Evolutionary conservation across 768 basidiomycete species (phyloP), one percentile per base, ranked within the genome.

Genomic region (Pleurotus sapidus): DNA sequence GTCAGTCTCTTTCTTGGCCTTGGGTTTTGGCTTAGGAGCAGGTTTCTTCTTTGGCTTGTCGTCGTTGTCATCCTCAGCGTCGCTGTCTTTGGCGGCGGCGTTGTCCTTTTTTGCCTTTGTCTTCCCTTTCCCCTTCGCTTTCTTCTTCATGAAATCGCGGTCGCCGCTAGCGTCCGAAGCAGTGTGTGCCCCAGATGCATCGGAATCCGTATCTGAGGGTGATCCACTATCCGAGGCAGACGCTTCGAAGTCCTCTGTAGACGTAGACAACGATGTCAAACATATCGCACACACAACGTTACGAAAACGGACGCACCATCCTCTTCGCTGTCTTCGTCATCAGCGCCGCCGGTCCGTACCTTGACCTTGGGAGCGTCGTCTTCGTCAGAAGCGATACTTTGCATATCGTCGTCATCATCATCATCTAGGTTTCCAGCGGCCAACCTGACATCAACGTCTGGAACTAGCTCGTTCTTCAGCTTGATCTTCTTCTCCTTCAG

Each of bases 381-480:
- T 61, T 86, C 89, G 57, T 86, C 84, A 63, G 86, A 89, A 20
- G 84, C 82, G 4, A 88, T 84, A 65, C 91, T 92, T 68, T 86
- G 84, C 89, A 91, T 90, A 65, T 91, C 90, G 59, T 90, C 89
- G 60, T 87, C 84, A 55, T 92, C 91, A 40, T 87, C 87, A 49
- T 87, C 87, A 60, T 84, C 85, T 3, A 76, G 87, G 1, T 72
- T 86, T 18, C 74, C 86, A 20, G 83, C 83, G 47, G 79, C 81
- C 72, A 91, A 71, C 64, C 91, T 78, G 60, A 91, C 75, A 66
- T 94, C 87, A 17, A 87, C 87, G 65, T 97, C 95, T 12, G 91
- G 88, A 53, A 90, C 84, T 84, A 95, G 93, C 82, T 96, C 94
- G 70, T 93, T 96, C 84, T 97, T 97, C 61, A 96, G 83, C 64